These are phyloP conservation scores for Colletotrichum tropicale DNA, from an alignment of 2,329 filamentous ascomycete genomes.

Conservation along the genomic window DNA sequence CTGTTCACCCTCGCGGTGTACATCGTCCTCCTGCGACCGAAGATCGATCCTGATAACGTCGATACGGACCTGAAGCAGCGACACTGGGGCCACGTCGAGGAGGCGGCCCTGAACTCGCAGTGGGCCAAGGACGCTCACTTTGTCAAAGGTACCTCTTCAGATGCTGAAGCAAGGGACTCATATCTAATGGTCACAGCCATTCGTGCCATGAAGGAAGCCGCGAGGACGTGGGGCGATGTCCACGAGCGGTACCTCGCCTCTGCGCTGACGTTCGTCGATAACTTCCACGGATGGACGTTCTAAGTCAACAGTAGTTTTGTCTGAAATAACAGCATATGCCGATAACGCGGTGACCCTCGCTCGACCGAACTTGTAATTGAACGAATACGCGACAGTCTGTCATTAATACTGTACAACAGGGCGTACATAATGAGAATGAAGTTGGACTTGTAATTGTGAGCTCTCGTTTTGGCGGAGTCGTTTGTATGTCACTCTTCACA, in stretches of 20 bases:
- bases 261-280: conserved; percentile 74
- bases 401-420: not conserved
- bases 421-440: not conserved
- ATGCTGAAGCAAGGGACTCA: not conserved
- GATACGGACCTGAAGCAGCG: conserved; percentile 65
- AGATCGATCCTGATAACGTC: conserved; percentile 70
- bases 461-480: not conserved
- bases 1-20: conserved; percentile 80
- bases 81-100: conserved; percentile 78
- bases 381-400: not conserved
- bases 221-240: conserved; percentile 75
- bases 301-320: conserved; percentile 20
- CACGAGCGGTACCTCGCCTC: conserved; percentile 69
- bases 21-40: conserved; percentile 74
- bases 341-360: not conserved
- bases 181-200: conserved; percentile 51
- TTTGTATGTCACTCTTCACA: not conserved
- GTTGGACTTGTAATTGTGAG: not conserved
- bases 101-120: conserved; percentile 71
- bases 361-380: not conserved
- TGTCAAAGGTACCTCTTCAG: conserved; percentile 69
- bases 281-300: conserved; percentile 71
- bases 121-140: conserved; percentile 80
- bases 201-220: conserved; percentile 76
- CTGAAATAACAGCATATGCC: not conserved